Evolutionary conservation across 768 basidiomycete species (phyloP), one percentile per base, ranked within the genome.

Genomic region (Tricholoma terreum): DNA sequence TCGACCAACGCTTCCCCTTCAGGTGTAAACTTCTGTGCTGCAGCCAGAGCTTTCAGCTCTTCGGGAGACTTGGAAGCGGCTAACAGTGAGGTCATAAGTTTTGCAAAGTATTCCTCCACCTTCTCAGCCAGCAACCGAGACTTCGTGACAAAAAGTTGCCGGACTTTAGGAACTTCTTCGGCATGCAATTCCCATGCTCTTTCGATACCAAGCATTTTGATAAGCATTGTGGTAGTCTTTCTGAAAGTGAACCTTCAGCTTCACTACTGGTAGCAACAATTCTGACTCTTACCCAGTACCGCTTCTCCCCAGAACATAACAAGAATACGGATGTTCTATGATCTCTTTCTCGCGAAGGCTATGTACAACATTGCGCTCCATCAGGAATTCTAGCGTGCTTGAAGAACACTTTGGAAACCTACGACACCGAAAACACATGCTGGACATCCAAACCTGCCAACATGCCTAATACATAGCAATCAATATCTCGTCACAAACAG

Each of bases 191-290:
- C 68, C 70, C 79, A 85, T 2, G 80, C 75, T n/a, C 79, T 71
- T 60, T 90, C 84, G 6, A 88, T 81, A 1, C 81, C 79, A 1
- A 89, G 74, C 80, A 90, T 89, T 67, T 87, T 89, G 73, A 85
- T 87, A 1, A 90, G 72, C 79, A 90, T 88, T 0, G 87, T 85
- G 0, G 89, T 90, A 0, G 86, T 90, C 77, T 89, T 89, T 0
- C 88, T 88, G 61, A 12, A 50, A 48, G n/a, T 10, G 42, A 15
- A 34, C 31, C 21, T 38, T 15, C 7, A 43, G 9, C 22, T 3
- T 27, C 35, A 36, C 7, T 4, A 31, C 7, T 4, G 38, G 21
- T 2, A 27, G 7, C 15, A 46, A 50, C 6, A n/a, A 48, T 55
- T 48, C 3, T 0, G 54, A 63, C 9, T 54, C 77, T 11, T 61